Base-by-base conservation (phyloP, 208 protist genomes). In the Trichomonas tenax region DNA sequence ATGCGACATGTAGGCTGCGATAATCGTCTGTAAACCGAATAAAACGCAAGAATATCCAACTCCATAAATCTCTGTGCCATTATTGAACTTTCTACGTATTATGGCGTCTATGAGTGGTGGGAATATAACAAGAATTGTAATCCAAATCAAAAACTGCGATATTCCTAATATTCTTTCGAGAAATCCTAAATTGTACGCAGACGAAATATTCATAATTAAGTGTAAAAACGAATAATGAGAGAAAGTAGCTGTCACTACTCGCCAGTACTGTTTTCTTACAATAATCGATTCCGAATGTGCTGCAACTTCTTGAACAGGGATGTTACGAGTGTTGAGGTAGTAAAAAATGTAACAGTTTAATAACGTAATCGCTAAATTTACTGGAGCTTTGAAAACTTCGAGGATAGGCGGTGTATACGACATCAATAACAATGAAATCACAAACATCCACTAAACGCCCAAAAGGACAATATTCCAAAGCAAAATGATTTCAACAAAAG, bases 31-130 rank as follows among this genome's bases (percentile, higher is more conserved):
- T 10, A 93, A 51, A 26, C 86, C 86, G 46, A 41, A 93, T 41
- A 93, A 38, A 44, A 93, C 86, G 31, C 86, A 48, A 15, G 86
- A 93, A 93, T 51, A 93, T 93, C 86, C 86, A 48, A 93, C 86
- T 41, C 23, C 86, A 41, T 44, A 51, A 2, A 38, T 9, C 4
- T 34, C 34, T 58, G 15, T 4, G 46, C 51, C 31, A 15, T 15
- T 8, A 31, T 38, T n/a, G 36, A 93, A 93, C 31, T 40, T 8
- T 38, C n/a, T 48, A 34, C 40, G 40, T 40, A 93, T 51, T 93
- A 93, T 36, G 0, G 86, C 45, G 6, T 93, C 86, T 0, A 93
- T 23, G 8, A 93, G 2, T 40, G 86, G 44, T 34, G 86, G 44
- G 9, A 48, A 58, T 38, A 93, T 51, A 51, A 36, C 9, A 34